Evolutionary conservation across 192 early-diverging fungal genomes (phyloP).

Genomic region (Jimgerdemannia lactiflua): DNA sequence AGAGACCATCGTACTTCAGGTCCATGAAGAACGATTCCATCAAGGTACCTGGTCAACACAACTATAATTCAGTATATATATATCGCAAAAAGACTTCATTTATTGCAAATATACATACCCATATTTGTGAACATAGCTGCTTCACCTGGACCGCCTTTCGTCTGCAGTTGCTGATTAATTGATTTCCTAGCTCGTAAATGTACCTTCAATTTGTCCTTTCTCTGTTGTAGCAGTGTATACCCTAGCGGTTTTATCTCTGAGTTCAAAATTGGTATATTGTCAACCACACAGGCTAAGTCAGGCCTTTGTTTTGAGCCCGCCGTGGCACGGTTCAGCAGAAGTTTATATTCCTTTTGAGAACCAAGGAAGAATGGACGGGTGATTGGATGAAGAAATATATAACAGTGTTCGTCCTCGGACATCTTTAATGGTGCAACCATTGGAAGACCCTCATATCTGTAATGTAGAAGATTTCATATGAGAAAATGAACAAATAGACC

Average conservation of each 20-base stretch:
- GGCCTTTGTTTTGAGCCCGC: slow-evolving; percentile 1
- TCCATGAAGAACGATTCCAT: slow-evolving; percentile 15
- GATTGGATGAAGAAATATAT: slow-evolving; percentile 13
- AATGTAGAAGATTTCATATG: slow-evolving; percentile 13
- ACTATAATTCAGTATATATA: slow-evolving; percentile 6
- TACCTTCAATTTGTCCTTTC: slow-evolving; percentile 15
- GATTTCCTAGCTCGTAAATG: slow-evolving; percentile 8
- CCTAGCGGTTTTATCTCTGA: slow-evolving; percentile 10
- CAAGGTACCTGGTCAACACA: slow-evolving; percentile 10
- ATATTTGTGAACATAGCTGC: slow-evolving; percentile 14
- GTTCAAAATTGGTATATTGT: slow-evolving; percentile 12
- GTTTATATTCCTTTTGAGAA: too few species aligned
- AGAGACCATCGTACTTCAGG: slow-evolving; percentile 19
- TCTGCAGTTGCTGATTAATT: slow-evolving; percentile 11
- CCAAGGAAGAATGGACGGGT: slow-evolving; percentile 10
- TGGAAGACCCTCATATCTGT: slow-evolving; percentile 18
- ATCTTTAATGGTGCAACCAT: slow-evolving; percentile 24
- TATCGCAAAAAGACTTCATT: not conserved
- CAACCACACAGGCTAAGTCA: slow-evolving; percentile 10
- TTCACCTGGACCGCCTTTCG: slow-evolving; percentile 14
- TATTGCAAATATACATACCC: slow-evolving; percentile 8
- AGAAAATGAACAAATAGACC: slow-evolving; percentile 2
- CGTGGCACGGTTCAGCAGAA: slow-evolving; percentile 4
- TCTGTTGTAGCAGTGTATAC: slow-evolving; percentile 10
- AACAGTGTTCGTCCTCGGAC: slow-evolving; percentile 9